Evolutionary conservation across 352 stramenopile species (phyloP).

Genomic region (Phytophthora chlamydospora): DNA sequence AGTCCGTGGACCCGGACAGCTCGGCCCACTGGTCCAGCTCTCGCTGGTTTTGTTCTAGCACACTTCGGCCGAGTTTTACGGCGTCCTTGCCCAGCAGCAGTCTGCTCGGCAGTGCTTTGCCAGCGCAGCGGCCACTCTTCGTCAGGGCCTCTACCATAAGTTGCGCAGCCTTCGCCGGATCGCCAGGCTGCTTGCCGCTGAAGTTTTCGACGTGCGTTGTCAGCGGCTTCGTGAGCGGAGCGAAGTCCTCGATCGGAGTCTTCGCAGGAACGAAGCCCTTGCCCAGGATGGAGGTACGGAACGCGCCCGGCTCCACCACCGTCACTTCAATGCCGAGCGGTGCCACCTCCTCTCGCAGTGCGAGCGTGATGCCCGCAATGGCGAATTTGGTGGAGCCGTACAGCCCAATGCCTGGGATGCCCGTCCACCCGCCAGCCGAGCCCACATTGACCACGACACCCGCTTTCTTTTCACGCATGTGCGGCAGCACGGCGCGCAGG

Average conservation of each 20-base stretch:
- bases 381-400: constrained; percentile 55
- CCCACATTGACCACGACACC: constrained; percentile 54
- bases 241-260: constrained; percentile 34
- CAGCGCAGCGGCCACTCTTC: constrained; percentile 40
- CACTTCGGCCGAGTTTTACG: constrained; percentile 26
- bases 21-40: constrained; percentile 36
- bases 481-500: constrained; percentile 41
- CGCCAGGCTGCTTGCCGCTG: constrained; percentile 43
- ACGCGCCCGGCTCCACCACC: constrained; percentile 43
- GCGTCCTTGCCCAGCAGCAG: constrained; percentile 36
- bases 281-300: constrained; percentile 43
- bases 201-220: constrained; percentile 32
- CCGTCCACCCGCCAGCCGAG: constrained; percentile 40
- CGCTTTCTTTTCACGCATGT: constrained; percentile 42
- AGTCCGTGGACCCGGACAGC: constrained; percentile 33
- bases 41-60: constrained; percentile 24
- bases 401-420: constrained; percentile 34
- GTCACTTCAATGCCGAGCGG: constrained; percentile 48
- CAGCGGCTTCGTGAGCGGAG: constrained; percentile 28
- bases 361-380: constrained; percentile 40
- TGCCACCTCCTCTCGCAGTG: constrained; percentile 40
- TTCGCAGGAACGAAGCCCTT: constrained; percentile 30
- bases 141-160: constrained; percentile 46
- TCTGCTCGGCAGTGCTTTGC: constrained; percentile 32
- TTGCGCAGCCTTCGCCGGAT: constrained; percentile 34